phyloP scores from a whole-genome alignment of 768 basidiomycete genomes.

The Cystofilobasidium capitatum region DNA sequence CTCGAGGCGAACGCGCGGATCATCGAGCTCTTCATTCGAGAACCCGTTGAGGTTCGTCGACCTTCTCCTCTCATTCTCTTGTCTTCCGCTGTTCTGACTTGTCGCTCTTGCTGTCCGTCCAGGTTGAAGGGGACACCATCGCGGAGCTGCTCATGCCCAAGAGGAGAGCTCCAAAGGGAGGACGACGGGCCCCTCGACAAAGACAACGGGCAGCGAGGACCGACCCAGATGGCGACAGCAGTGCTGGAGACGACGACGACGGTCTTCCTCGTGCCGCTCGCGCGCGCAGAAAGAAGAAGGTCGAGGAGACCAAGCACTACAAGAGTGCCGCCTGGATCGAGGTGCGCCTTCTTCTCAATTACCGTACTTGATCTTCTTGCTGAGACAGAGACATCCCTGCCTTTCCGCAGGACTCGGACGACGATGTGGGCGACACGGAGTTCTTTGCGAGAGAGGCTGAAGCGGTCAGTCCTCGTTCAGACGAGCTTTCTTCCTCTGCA shows the following conservation, averaged over 20 bases:
- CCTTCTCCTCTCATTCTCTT: background rate
- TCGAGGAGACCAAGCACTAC: conserved; percentile 9
- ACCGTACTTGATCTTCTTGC: conserved; percentile 42
- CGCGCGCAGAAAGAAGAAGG: conserved; percentile 30
- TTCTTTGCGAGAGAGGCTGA: conserved; percentile 63
- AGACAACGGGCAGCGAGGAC: too few species aligned
- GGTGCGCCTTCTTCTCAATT: conserved; percentile 37
- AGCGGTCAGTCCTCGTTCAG: background rate
- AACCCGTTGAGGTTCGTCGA: conserved; percentile 53
- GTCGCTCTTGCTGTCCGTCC: too few species aligned
- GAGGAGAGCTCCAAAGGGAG: conserved; percentile 43
- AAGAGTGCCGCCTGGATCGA: conserved; percentile 2
- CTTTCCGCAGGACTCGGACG: conserved; percentile 78
- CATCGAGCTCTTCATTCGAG: conserved; percentile 71
- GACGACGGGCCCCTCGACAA: too few species aligned
- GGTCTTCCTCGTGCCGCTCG: conserved; percentile 30
- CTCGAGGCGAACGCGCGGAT: conserved; percentile 61
- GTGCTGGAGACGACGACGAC: conserved; percentile 29
- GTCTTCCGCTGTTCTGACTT: background rate
- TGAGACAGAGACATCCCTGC: conserved; percentile 81
- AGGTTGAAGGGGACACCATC: conserved; percentile 62
- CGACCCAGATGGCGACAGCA: conserved; percentile 9
- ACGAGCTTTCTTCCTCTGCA: background rate
- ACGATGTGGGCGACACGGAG: conserved; percentile 30
- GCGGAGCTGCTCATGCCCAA: conserved; percentile 57